These are phyloP conservation scores for Mycosphaerella sp. DNA, from an alignment of 2,329 filamentous ascomycete species.

Conservation along the genomic window DNA sequence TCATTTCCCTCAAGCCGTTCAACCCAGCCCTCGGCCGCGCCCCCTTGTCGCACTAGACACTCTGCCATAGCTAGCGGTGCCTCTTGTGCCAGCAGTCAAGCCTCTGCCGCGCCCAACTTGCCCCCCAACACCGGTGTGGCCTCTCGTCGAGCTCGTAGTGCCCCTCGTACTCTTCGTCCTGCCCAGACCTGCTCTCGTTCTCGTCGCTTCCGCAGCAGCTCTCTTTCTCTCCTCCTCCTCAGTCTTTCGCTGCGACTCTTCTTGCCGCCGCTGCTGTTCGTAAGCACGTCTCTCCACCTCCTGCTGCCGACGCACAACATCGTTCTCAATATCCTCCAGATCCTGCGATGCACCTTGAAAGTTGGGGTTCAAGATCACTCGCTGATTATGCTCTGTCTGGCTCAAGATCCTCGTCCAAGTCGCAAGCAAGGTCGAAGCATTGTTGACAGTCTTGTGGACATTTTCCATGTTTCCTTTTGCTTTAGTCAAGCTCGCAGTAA, in stretches of 20 bases:
- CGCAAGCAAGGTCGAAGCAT: constrained; percentile 82
- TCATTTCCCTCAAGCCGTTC: constrained; percentile 5
- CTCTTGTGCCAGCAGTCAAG: constrained; percentile 39
- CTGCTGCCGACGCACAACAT: constrained; percentile 65
- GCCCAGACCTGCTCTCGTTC: constrained; percentile 32
- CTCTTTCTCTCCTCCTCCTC: constrained; percentile 50
- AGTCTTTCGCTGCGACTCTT: constrained; percentile 51
- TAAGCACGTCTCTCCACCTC: constrained; percentile 69
- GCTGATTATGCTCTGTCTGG: constrained; percentile 95
- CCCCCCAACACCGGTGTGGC: constrained; percentile 41
- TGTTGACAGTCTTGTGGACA: constrained; percentile 76
- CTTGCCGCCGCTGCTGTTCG: constrained; percentile 72
- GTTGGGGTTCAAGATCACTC: constrained; percentile 75
- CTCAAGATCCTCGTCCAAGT: constrained; percentile 95
- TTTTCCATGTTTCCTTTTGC: constrained; percentile 76
- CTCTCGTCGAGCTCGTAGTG: constrained; percentile 30
- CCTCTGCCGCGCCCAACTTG: constrained; percentile 50
- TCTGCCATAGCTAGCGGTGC: constrained; percentile 41
- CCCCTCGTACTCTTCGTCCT: constrained; percentile 30
- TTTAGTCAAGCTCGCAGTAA: constrained; percentile 64
- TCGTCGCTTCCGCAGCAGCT: constrained; percentile 45
- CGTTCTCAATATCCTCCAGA: constrained; percentile 76
- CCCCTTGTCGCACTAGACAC: constrained; percentile 31
- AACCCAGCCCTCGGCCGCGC: constrained; percentile 30
- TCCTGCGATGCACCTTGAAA: constrained; percentile 91